Evolutionary conservation across 2,329 filamentous ascomycete genomes (phyloP).

Genomic region (Fusarium austroafricanum): DNA sequence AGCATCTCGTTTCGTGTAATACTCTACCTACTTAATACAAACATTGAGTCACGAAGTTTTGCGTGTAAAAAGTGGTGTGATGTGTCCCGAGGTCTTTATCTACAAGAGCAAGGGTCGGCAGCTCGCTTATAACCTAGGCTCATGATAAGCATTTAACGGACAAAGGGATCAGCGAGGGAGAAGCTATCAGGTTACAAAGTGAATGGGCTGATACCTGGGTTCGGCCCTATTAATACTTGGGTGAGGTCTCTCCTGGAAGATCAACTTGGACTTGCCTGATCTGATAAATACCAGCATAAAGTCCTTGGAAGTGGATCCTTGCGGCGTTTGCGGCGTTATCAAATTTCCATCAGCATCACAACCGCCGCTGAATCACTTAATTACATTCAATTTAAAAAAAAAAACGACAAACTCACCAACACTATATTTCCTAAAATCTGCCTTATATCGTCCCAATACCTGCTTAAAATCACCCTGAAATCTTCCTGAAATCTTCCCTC

Average conservation of each 20-base stretch:
- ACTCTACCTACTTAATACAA: slow-evolving; percentile 19
- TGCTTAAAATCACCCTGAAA: too few relatives aligned
- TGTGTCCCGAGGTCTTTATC: neutral
- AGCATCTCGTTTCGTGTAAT: slow-evolving; percentile 25
- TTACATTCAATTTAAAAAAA: too few relatives aligned
- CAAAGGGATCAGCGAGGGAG: neutral
- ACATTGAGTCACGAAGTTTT: neutral
- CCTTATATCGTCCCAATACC: neutral
- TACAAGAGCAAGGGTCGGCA: neutral
- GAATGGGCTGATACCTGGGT: neutral
- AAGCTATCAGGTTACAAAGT: neutral
- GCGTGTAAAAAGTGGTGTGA: neutral
- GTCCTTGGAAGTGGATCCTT: neutral
- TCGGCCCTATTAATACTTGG: neutral
- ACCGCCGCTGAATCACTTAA: too few relatives aligned
- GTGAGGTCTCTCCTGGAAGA: neutral
- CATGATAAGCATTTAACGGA: neutral
- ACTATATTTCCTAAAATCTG: too few relatives aligned
- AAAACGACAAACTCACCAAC: too few relatives aligned
- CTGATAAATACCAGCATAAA: neutral
- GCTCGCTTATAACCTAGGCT: neutral
- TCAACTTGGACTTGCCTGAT: neutral
- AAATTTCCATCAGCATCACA: neutral
- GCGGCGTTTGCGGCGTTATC: neutral
- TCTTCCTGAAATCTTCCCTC: too few relatives aligned